Percentiles rank a stretch among this genome's conserved stretches.
phyloP scores from a whole-genome alignment of 805 yeast genomes.

The Candida koratica region DNA sequence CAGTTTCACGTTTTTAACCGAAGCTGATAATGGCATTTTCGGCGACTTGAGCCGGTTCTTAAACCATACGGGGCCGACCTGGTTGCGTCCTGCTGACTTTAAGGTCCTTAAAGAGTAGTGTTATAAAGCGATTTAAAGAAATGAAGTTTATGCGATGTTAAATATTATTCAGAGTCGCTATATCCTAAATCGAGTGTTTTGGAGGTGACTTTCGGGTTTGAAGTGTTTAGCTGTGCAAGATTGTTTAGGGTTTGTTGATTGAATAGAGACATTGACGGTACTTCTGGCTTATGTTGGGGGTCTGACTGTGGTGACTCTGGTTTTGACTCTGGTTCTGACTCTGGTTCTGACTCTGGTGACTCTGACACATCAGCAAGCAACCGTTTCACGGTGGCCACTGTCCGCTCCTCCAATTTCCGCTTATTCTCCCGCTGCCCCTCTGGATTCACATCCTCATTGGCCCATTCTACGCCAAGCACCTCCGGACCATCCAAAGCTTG shows the following conservation, averaged over 20 bases:
- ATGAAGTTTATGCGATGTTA: neutral
- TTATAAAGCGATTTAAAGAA: neutral
- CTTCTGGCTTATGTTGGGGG: neutral
- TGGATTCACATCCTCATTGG: conserved; percentile 83
- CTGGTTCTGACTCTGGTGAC: conserved; percentile 8
- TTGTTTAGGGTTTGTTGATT: conserved; percentile 13
- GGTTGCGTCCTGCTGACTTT: conserved; percentile 5
- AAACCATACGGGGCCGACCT: conserved; percentile 21
- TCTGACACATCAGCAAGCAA: conserved; percentile 28
- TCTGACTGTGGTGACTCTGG: conserved; percentile 3
- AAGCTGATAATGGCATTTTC: conserved; percentile 51
- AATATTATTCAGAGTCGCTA: conserved; percentile 25
- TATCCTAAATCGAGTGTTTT: conserved; percentile 19
- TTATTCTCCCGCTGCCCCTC: conserved; percentile 49
- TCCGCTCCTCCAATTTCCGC: conserved; percentile 47
- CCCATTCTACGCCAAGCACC: conserved; percentile 76
- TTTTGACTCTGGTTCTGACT: conserved; percentile 2
- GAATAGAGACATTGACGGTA: conserved; percentile 14
- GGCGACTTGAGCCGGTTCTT: conserved; percentile 49
- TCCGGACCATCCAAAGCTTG: conserved; percentile 67
- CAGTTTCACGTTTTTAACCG: conserved; percentile 68
- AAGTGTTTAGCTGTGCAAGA: conserved; percentile 16
- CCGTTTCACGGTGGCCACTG: conserved; percentile 50
- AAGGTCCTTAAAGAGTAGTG: conserved; percentile 7
- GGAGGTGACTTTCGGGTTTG: neutral